phyloP scores from a whole-genome alignment of 129 eudicot species.

The Flaveria trinervia region DNA sequence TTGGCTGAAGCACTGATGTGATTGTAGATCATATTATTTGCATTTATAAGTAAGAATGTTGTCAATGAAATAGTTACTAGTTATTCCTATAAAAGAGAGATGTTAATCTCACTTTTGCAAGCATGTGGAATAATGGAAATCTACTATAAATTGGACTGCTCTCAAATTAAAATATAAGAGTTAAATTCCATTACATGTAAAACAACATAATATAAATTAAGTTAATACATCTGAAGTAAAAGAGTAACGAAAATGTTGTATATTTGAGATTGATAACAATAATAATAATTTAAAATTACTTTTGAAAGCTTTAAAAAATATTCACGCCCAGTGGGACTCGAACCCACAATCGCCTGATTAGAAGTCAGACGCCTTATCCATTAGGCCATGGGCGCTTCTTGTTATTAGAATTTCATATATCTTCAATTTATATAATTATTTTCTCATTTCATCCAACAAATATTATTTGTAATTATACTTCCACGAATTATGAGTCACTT shows the following conservation, averaged over 20 bases:
- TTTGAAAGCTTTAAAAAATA: not conserved
- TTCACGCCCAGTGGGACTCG: constrained; percentile 98
- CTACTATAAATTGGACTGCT: too few species aligned
- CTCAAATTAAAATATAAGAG: not conserved
- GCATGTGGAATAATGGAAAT: not conserved
- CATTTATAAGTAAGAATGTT: not conserved
- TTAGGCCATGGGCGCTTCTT: constrained; percentile 96
- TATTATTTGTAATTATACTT: too few species aligned
- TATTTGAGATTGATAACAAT: too few species aligned
- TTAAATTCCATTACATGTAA: not conserved
- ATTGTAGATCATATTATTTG: constrained; percentile 17
- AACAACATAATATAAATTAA: too few species aligned
- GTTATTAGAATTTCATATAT: not conserved
- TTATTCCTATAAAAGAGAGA: constrained; percentile 11
- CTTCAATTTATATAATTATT: too few species aligned
- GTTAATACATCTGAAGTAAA: too few species aligned
- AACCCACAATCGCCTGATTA: constrained; percentile 99
- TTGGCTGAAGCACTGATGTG: not conserved
- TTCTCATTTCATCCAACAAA: too few species aligned
- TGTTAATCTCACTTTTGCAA: not conserved
- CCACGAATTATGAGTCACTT: too few species aligned
- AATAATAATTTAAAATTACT: too few species aligned
- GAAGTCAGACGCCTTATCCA: constrained; percentile 99
- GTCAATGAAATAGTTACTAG: constrained; percentile 5
- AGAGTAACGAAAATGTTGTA: too few species aligned